Evolutionary conservation across 164 flowering plant species (phyloP), one percentile per base, ranked within the genome.

Genomic region (Brasenia schreberi): DNA sequence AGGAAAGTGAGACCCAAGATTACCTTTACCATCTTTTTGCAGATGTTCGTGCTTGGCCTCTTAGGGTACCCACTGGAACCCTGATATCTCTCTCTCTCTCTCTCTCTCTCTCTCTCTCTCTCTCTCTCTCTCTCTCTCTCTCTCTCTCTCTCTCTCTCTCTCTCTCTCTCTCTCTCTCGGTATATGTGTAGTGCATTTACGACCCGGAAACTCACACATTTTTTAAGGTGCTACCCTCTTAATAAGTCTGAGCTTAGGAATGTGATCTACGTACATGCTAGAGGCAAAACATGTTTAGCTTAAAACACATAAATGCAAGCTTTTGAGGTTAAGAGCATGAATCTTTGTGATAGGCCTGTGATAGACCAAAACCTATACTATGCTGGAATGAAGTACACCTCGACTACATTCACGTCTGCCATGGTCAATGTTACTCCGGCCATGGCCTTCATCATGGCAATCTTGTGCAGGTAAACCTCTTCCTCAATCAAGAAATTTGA

Each of bases 281-380:
- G 39, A 33, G 39, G 39, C 39, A 33, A 33, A 33, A 33, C 39
- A 33, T 3, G 39, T 33, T 33, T 33, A 33, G 27, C 27, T 23
- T 23, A 23, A 23, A 23, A 23, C 27, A 23, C 27, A 23, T 23
- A 23, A 23, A 2, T 23, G 2, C 39, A 33, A 33, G 39, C 39
- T 33, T 33, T 33, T 33, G 4, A 33, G 4, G 39, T 4, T 33
- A 33, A 33, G 39, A 33, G 39, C 39, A 7, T 63, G 53, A 81
- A 33, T 33, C 4, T 33, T 33, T 33, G 39, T 5, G 59, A 58
- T 23, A 93, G 98, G 85, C 97, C 97, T 18, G 93, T 90, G 76
- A 65, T 93, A 11, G 94, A 89, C 77, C 98, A 88, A 66, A 88
- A 93, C 74, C 69, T 93, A 39, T 93, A 88, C 78, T 82, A 81